A percentile compares a stretch with the other conserved stretches of the same genome.
These are phyloP conservation scores for Apocynum venetum DNA, from an alignment of 257 asterid genomes.

Conservation along the genomic window DNA sequence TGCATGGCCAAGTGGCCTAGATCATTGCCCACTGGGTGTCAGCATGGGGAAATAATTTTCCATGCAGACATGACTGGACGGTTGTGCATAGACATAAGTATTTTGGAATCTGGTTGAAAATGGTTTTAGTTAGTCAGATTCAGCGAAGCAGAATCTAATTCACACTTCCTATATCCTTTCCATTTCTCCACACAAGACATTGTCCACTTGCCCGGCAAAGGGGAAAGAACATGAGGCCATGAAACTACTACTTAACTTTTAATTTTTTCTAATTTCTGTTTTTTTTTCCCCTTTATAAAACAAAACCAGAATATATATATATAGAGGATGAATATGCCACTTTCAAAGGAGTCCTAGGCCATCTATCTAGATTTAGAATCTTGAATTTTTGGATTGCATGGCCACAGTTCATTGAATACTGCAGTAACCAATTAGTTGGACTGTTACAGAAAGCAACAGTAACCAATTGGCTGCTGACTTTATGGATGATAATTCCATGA, in stretches of 20 bases:
- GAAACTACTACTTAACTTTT: neutral
- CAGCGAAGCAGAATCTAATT: neutral
- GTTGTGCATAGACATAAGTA: too few species aligned
- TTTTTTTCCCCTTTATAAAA: neutral
- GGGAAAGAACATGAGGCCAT: neutral
- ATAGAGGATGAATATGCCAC: neutral
- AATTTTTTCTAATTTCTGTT: neutral
- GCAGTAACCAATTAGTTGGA: neutral
- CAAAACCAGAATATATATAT: too few species aligned
- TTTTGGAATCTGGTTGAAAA: neutral
- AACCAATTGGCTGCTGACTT: neutral
- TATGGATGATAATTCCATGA: neutral
- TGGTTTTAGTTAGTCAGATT: neutral
- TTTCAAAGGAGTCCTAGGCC: neutral
- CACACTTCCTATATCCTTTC: neutral
- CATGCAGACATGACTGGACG: too few species aligned
- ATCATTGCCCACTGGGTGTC: too few species aligned
- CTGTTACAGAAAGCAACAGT: neutral
- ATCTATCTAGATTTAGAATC: neutral
- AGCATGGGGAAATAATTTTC: too few species aligned
- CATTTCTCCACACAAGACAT: neutral
- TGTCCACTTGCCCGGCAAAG: neutral
- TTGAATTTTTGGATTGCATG: slow-evolving; percentile 1
- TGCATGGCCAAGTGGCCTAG: too few species aligned
- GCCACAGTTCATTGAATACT: neutral